These are phyloP conservation scores for Glomus cerebriforme DNA, from an alignment of 192 early-diverging fungal species.

Conservation along the genomic window DNA sequence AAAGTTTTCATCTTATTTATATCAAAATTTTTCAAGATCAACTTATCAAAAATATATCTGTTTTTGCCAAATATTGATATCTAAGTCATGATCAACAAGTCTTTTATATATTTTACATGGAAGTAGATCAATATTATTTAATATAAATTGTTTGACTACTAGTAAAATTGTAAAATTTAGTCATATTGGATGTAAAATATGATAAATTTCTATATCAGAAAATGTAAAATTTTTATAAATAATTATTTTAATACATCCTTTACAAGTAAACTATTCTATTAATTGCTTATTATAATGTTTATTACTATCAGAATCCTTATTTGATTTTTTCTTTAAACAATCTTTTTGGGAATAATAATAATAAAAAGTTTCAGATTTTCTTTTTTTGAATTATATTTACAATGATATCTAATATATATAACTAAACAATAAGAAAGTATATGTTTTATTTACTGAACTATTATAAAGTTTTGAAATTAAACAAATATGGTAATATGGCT, in stretches of 20 bases:
- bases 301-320: not conserved
- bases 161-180: not conserved
- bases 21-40: not conserved
- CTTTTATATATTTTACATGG: not conserved
- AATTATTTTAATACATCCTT: no score
- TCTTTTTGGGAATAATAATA: not conserved
- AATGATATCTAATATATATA: no score
- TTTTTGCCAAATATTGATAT: not conserved
- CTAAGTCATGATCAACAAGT: not conserved
- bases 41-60: not conserved
- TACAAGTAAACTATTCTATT: not conserved
- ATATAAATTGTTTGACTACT: not conserved
- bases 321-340: not conserved
- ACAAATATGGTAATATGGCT: no score
- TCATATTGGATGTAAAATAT: no score
- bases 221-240: not conserved
- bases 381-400: no score
- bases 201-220: not conserved
- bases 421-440: no score
- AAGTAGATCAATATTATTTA: not conserved
- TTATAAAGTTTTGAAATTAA: no score
- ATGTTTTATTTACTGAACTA: no score
- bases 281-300: not conserved
- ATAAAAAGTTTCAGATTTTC: no score
- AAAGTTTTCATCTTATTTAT: not conserved